These are phyloP conservation scores for Puccinia sorghi DNA, from an alignment of 1,284 basidiomycete species.

Conservation along the genomic window DNA sequence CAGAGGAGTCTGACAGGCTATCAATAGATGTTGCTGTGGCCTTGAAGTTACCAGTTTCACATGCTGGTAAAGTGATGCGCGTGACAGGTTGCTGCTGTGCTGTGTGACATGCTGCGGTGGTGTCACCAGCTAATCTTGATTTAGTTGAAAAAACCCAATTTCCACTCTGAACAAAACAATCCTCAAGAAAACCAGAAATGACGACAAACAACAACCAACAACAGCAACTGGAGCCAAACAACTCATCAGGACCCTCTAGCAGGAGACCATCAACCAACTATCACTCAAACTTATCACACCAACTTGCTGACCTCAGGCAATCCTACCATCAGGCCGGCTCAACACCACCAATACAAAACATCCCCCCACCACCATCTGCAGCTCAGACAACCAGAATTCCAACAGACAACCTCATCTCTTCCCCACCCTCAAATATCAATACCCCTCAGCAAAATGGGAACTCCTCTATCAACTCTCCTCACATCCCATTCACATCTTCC, in stretches of 20 bases:
- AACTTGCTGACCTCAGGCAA: slow-evolving; percentile 8
- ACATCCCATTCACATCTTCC: not conserved
- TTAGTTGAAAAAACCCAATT: too few species aligned
- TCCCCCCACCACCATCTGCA: not conserved
- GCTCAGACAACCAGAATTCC: not conserved
- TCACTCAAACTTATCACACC: slow-evolving; percentile 30
- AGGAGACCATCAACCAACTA: slow-evolving; percentile 15
- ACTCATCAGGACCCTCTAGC: not conserved
- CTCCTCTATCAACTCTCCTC: not conserved
- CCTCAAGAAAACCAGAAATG: too few species aligned
- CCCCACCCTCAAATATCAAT: not conserved
- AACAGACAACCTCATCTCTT: not conserved
- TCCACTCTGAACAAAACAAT: too few species aligned
- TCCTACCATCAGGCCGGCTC: slow-evolving; percentile 12
- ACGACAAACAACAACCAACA: not conserved
- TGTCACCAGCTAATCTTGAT: too few species aligned
- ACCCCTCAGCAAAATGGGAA: not conserved
- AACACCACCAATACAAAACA: slow-evolving; percentile 25
- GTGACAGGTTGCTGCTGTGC: too few species aligned
- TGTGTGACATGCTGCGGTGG: too few species aligned
- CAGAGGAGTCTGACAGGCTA: too few species aligned
- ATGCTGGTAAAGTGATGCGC: too few species aligned
- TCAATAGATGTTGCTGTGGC: too few species aligned
- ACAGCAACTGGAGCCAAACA: not conserved
- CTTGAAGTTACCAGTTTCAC: too few species aligned